Percentiles rank a stretch among this genome's conserved stretches.
These are phyloP conservation scores for Ciborinia camelliae DNA, from an alignment of 2,329 filamentous ascomycete species.

Conservation along the genomic window DNA sequence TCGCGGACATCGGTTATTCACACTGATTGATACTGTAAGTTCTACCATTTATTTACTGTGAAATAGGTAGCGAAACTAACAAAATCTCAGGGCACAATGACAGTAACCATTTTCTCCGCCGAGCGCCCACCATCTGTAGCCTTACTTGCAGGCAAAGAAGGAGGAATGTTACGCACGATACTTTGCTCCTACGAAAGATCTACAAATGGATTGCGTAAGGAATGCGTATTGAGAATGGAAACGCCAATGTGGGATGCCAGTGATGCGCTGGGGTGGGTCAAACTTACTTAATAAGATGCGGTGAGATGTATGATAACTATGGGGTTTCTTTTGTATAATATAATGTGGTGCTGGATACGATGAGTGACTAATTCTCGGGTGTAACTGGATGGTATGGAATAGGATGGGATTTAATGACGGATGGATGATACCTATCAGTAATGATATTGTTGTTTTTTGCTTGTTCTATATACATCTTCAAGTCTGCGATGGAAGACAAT, in stretches of 20 bases:
- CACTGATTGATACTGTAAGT: constrained; percentile 35
- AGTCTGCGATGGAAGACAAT: not conserved
- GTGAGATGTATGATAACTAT: not conserved
- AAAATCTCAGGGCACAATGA: constrained; percentile 20
- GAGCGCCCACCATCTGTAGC: constrained; percentile 37
- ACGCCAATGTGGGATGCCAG: constrained; percentile 20
- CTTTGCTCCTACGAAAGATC: constrained; percentile 30
- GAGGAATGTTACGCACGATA: constrained; percentile 38
- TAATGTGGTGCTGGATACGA: not conserved
- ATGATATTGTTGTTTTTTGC: not conserved
- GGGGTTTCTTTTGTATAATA: not conserved
- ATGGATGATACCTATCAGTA: not conserved
- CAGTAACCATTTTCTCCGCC: constrained; percentile 37
- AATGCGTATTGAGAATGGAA: constrained; percentile 28
- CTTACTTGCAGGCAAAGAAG: constrained; percentile 37
- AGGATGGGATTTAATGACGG: not conserved
- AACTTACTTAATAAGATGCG: constrained; percentile 15
- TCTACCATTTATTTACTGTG: not conserved
- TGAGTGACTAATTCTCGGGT: not conserved
- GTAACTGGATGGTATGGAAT: not conserved
- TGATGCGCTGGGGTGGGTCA: constrained; percentile 14
- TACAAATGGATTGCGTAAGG: constrained; percentile 22
- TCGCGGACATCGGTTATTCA: constrained; percentile 23
- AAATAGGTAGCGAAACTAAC: not conserved
- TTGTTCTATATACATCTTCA: not conserved